Conservation (phyloP, 2,329 filamentous ascomycete genomes). For the Fusarium sp. region DNA sequence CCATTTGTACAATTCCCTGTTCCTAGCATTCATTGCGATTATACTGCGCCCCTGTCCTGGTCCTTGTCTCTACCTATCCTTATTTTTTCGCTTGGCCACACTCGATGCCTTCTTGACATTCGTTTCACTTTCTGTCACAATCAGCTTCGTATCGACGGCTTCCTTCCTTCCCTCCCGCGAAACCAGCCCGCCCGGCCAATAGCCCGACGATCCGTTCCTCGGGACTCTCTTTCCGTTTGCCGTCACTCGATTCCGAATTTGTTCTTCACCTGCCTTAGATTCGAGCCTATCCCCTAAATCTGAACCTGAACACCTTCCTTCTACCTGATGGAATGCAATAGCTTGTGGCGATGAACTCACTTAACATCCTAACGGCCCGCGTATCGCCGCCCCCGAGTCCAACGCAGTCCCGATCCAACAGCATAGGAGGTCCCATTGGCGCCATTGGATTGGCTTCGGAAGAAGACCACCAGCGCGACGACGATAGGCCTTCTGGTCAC, state of each 20-base stretch:
- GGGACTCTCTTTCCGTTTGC: slow-evolving; percentile 11
- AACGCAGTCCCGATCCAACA: slow-evolving; percentile 70
- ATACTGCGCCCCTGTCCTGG: slow-evolving; percentile 31
- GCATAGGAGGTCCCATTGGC: slow-evolving; percentile 66
- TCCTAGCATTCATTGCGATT: slow-evolving; percentile 23
- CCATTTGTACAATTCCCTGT: slow-evolving; percentile 25
- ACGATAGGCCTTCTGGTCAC: slow-evolving; percentile 52
- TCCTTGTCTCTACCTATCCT: slow-evolving; percentile 11
- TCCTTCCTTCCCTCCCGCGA: slow-evolving; percentile 16
- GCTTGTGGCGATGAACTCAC: slow-evolving; percentile 87
- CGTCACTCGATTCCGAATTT: slow-evolving; percentile 4
- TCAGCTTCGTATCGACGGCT: slow-evolving; percentile 13
- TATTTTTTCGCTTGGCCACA: slow-evolving; percentile 15
- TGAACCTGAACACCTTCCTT: neutral
- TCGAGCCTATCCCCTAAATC: slow-evolving; percentile 11
- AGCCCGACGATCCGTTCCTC: slow-evolving; percentile 24
- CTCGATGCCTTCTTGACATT: slow-evolving; percentile 46
- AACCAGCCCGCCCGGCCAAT: slow-evolving; percentile 9
- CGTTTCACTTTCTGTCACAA: slow-evolving; percentile 37
- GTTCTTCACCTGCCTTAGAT: neutral
- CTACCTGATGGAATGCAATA: slow-evolving; percentile 67
- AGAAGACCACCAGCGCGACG: slow-evolving; percentile 34
- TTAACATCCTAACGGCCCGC: slow-evolving; percentile 92
- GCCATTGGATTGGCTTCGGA: slow-evolving; percentile 59
- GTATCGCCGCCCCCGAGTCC: slow-evolving; percentile 74